These are phyloP conservation scores for Prosopis cineraria DNA, from an alignment of 306 rosid species.

Conservation along the genomic window DNA sequence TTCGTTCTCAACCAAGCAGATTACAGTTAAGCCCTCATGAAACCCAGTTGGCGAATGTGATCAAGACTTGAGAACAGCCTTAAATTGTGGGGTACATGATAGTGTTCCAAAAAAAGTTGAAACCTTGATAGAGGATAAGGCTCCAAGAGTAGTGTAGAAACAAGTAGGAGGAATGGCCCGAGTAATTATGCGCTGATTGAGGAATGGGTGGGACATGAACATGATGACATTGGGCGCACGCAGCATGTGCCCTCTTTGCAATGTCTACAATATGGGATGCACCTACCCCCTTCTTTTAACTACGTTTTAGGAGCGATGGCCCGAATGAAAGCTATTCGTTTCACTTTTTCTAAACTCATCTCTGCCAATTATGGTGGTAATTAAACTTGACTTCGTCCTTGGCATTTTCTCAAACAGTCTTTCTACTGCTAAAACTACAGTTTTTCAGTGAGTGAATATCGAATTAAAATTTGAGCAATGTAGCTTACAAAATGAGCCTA, in stretches of 20 bases:
- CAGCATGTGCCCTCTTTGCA: slow-evolving; percentile 56
- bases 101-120: slow-evolving; percentile 22
- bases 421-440: background rate
- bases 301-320: background rate
- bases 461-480: background rate
- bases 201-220: slow-evolving; percentile 68
- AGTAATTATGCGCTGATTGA: slow-evolving; percentile 73
- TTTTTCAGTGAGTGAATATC: background rate
- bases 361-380: background rate
- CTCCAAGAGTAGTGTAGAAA: slow-evolving; percentile 13
- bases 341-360: background rate
- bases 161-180: slow-evolving; percentile 33
- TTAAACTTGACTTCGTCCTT: slow-evolving; percentile 1
- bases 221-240: slow-evolving; percentile 41
- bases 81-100: slow-evolving; percentile 14
- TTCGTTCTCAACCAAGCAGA: background rate
- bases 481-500: background rate
- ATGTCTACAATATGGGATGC: slow-evolving; percentile 35
- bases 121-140: slow-evolving; percentile 17
- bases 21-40: background rate
- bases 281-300: slow-evolving; percentile 14
- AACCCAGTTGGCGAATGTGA: slow-evolving; percentile 13
- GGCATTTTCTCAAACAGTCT: background rate
- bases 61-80: background rate
- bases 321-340: background rate